phyloP scores from a whole-genome alignment of 2,329 filamentous ascomycete genomes.

The Shiraia sp. region DNA sequence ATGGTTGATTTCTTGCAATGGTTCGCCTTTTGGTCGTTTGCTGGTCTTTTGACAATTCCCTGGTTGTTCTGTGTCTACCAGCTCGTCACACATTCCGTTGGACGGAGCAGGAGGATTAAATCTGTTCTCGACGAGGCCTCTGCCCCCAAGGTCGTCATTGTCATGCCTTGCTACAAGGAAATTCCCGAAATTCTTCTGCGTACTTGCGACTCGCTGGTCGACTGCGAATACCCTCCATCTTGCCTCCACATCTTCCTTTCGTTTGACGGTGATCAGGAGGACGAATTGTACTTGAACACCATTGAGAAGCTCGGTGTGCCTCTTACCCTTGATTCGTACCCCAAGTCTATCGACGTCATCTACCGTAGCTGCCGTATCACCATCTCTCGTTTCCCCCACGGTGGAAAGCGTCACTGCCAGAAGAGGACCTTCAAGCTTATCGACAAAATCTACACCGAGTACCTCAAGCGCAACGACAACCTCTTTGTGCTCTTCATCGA shows the following conservation, averaged over 20 bases:
- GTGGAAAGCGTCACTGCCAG: constrained; percentile 91
- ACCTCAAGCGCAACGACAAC: constrained; percentile 85
- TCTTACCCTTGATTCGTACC: constrained; percentile 74
- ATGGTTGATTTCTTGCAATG: constrained; percentile 80
- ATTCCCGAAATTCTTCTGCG: constrained; percentile 80
- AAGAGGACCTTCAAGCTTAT: constrained; percentile 92
- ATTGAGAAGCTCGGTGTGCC: constrained; percentile 84
- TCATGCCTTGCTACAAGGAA: constrained; percentile 97
- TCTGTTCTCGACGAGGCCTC: constrained; percentile 80
- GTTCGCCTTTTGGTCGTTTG: constrained; percentile 96
- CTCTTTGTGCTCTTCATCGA: constrained; percentile 97
- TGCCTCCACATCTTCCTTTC: constrained; percentile 95
- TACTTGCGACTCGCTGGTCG: constrained; percentile 87
- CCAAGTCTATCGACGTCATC: constrained; percentile 85
- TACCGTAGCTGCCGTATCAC: constrained; percentile 85
- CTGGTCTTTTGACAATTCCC: constrained; percentile 79
- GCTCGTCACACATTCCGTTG: constrained; percentile 83
- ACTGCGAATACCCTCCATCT: constrained; percentile 88
- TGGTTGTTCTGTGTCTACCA: constrained; percentile 95
- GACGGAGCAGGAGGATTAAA: constrained; percentile 80
- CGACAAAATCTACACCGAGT: constrained; percentile 87
- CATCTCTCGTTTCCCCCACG: constrained; percentile 88
- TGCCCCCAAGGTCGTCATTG: constrained; percentile 90
- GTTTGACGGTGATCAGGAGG: constrained; percentile 87
- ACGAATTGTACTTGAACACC: constrained; percentile 86